A percentile compares a stretch with the other conserved stretches of the same genome.
phyloP scores from a whole-genome alignment of 1,139 yeast genomes.

The Diutina catenulata region DNA sequence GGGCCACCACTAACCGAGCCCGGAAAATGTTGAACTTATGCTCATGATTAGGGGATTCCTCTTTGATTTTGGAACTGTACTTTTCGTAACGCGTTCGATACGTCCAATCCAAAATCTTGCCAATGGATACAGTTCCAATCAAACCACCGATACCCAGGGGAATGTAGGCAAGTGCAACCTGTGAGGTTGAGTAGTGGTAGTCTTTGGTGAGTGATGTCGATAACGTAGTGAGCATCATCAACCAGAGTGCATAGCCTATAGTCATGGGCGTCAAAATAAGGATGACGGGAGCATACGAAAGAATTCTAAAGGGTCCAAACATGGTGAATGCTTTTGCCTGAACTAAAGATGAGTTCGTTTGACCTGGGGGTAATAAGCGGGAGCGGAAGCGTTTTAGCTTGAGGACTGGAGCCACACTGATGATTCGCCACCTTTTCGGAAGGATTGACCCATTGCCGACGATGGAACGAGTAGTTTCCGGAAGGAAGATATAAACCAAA shows the following conservation, averaged over 20 bases:
- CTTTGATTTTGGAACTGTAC: slow-evolving; percentile 13
- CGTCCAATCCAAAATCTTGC: slow-evolving; percentile 33
- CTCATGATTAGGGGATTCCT: slow-evolving; percentile 26
- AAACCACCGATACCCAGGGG: slow-evolving; percentile 52
- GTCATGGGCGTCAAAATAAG: slow-evolving; percentile 39
- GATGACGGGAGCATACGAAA: slow-evolving; percentile 19
- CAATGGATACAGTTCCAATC: slow-evolving; percentile 37
- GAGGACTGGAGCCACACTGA: slow-evolving; percentile 7
- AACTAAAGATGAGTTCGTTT: slow-evolving; percentile 11
- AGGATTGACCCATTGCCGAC: slow-evolving; percentile 42
- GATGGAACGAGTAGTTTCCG: slow-evolving; percentile 60
- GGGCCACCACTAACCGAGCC: neutral
- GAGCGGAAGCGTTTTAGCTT: neutral
- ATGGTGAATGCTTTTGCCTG: slow-evolving; percentile 20
- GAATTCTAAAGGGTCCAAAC: slow-evolving; percentile 33
- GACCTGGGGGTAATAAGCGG: neutral
- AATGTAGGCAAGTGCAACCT: slow-evolving; percentile 53
- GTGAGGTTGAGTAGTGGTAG: slow-evolving; percentile 39
- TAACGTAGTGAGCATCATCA: slow-evolving; percentile 53
- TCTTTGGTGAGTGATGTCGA: slow-evolving; percentile 37
- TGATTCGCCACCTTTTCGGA: slow-evolving; percentile 11
- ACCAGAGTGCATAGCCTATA: slow-evolving; percentile 56
- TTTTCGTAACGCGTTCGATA: slow-evolving; percentile 19
- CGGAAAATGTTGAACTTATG: slow-evolving; percentile 1
- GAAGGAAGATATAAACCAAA: slow-evolving; percentile 32